Evolutionary conservation across 352 stramenopile species (phyloP).

Genomic region (Pythium coloratum): DNA sequence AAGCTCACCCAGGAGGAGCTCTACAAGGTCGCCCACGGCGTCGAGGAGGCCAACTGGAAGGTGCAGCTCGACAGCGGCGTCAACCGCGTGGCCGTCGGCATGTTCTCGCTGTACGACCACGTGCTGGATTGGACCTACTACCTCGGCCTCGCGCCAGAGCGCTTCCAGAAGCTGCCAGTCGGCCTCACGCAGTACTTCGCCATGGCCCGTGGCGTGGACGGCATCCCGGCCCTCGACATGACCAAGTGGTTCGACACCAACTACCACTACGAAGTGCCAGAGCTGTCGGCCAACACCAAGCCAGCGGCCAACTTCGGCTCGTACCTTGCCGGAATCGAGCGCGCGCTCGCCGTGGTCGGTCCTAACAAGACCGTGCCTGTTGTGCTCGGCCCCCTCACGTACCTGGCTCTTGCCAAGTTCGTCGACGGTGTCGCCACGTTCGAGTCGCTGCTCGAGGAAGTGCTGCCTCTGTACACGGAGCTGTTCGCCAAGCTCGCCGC

Average conservation of each 20-base stretch:
- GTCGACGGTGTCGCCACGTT: slow-evolving; percentile 61
- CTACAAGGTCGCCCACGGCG: slow-evolving; percentile 58
- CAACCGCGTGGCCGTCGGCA: slow-evolving; percentile 75
- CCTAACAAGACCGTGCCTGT: slow-evolving; percentile 81
- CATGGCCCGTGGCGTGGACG: slow-evolving; percentile 89
- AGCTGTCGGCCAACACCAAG: slow-evolving; percentile 75
- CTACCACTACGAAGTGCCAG: slow-evolving; percentile 95
- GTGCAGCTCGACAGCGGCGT: slow-evolving; percentile 82
- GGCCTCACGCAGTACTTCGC: slow-evolving; percentile 86
- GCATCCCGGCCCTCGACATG: slow-evolving; percentile 91
- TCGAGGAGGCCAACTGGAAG: slow-evolving; percentile 87
- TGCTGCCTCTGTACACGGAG: slow-evolving; percentile 80
- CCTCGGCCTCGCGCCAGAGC: slow-evolving; percentile 72
- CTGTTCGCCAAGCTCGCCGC: slow-evolving; percentile 70
- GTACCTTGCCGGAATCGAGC: slow-evolving; percentile 75
- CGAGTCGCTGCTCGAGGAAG: slow-evolving; percentile 61
- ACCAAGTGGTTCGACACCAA: slow-evolving; percentile 96
- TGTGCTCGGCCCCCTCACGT: slow-evolving; percentile 83
- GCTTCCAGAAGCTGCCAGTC: slow-evolving; percentile 64
- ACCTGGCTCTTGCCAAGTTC: slow-evolving; percentile 80
- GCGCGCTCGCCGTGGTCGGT: slow-evolving; percentile 78
- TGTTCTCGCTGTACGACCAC: slow-evolving; percentile 93
- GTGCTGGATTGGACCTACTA: slow-evolving; percentile 89
- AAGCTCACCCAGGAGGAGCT: slow-evolving; percentile 84
- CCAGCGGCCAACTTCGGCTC: slow-evolving; percentile 78